Base-by-base conservation (phyloP, 1,139 yeast species). In the Suzukiozyma palmioleophila region DNA sequence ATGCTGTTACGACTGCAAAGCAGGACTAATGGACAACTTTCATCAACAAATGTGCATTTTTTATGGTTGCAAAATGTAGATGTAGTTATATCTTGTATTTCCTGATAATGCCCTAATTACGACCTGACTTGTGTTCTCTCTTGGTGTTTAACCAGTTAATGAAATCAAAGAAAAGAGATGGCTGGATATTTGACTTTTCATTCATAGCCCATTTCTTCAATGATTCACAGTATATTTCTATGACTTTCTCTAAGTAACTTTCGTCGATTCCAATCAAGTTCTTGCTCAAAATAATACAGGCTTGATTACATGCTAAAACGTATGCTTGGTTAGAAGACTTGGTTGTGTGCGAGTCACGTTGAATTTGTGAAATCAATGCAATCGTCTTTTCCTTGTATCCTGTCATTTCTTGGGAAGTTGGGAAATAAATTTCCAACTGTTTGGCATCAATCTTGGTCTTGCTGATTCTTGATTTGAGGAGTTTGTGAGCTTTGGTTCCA, bases 401-500 rank as follows among this genome's bases (percentile, higher is more conserved):
- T 0, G 42, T 39, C 16, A 49, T 44, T 10, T 52, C 49, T 33
- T 52, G 41, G 10, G 47, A 43, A 10, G 57, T 50, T 7, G 54
- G 48, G 41, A 60, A 53, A 41, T 46, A 42, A 16, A 39, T 33
- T 3, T 44, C 42, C 6, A 59, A 33, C 25, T 60, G 62, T 5
- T 50, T 52, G 11, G 40, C 32, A 1, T 61, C 47, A 26, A 67
- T 54, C 42, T 69, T 73, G 24, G 72, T 55, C 53, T 80, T 85
- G 51, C 83, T 77, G n/a, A 89, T 57, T 48, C 73, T 79, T 13
- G 72, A 66, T 56, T 82, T 85, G 46, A 90, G 58, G 24, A 87
- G 57, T 56, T 82, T 83, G 48, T 84, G 85, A 3, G 92, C 84
- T 58, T 86, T 86, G 11, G 78, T 78, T 0, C 90, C 90, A 14